phyloP scores from a whole-genome alignment of 1,139 yeast genomes.

The Suhomyces choctaworum region DNA sequence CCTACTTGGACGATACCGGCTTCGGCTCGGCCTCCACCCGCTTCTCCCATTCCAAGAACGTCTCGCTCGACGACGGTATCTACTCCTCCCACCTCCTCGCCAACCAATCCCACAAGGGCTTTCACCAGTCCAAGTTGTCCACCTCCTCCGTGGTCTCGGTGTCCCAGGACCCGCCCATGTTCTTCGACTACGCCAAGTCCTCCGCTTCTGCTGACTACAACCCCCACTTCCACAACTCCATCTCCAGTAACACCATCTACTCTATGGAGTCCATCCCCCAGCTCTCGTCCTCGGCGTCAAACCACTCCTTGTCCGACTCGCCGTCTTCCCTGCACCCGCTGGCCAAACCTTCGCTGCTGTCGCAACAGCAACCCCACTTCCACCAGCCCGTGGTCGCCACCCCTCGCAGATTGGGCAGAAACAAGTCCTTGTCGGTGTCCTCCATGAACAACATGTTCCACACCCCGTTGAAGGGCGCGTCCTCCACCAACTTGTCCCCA shows the following conservation, averaged over 20 bases:
- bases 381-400: conserved; percentile 23
- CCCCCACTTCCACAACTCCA: conserved; percentile 22
- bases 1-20: conserved; percentile 7
- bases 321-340: conserved; percentile 25
- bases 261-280: conserved; percentile 47
- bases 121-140: conserved; percentile 22
- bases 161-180: conserved; percentile 19
- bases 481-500: conserved; percentile 23
- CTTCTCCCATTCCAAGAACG: conserved; percentile 27
- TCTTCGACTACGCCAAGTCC: conserved; percentile 3
- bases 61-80: conserved; percentile 29
- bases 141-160: conserved; percentile 23
- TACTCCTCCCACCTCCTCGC: conserved; percentile 15
- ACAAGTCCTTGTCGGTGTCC: conserved; percentile 34
- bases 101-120: conserved; percentile 7
- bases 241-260: conserved; percentile 43
- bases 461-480: conserved; percentile 31
- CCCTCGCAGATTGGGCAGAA: conserved; percentile 32
- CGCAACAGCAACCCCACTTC: conserved; percentile 17
- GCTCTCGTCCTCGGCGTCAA: conserved; percentile 36
- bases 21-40: conserved; percentile 7
- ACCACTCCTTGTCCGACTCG: conserved; percentile 38
- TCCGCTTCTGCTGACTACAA: conserved; percentile 3
- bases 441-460: conserved; percentile 24
- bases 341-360: conserved; percentile 12